phyloP scores from a whole-genome alignment of 345 rosid species.

The Conringia planisiliqua region DNA sequence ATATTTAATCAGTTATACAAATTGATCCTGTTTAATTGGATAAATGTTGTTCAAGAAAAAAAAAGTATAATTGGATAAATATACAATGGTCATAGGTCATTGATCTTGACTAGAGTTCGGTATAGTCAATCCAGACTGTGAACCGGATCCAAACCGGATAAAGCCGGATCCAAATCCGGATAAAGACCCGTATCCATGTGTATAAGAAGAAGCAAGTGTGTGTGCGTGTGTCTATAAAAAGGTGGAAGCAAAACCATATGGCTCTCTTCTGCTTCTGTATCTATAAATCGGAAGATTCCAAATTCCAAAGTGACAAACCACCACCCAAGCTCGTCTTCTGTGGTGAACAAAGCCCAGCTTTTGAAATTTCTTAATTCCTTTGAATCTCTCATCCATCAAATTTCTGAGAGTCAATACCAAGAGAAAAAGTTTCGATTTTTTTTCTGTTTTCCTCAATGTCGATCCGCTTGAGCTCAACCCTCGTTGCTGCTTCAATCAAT shows the following conservation, averaged over 20 bases:
- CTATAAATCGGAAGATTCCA: conserved; percentile 24
- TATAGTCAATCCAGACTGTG: neutral
- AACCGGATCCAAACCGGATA: neutral
- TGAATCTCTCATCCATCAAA: neutral
- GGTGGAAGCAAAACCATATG: conserved; percentile 1
- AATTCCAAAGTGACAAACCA: conserved; percentile 4
- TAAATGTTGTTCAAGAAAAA: too few relatives aligned
- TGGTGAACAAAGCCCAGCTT: conserved; percentile 25
- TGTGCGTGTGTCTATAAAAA: conserved; percentile 15
- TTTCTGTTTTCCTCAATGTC: conserved; percentile 16
- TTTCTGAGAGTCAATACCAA: neutral
- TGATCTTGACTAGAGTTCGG: too few relatives aligned
- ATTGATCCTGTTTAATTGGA: too few relatives aligned
- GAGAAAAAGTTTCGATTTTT: neutral
- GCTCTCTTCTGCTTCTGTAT: conserved; percentile 2
- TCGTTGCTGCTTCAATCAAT: conserved; percentile 32
- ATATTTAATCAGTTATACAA: too few relatives aligned
- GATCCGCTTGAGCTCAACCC: conserved; percentile 25
- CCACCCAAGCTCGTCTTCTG: neutral
- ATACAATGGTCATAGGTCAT: too few relatives aligned
- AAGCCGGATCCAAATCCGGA: neutral
- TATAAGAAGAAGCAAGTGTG: neutral
- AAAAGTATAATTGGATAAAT: too few relatives aligned
- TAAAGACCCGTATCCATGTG: conserved; percentile 7
- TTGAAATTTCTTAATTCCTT: neutral